phyloP scores from a whole-genome alignment of 768 basidiomycete genomes.

The Serendipita sp. region DNA sequence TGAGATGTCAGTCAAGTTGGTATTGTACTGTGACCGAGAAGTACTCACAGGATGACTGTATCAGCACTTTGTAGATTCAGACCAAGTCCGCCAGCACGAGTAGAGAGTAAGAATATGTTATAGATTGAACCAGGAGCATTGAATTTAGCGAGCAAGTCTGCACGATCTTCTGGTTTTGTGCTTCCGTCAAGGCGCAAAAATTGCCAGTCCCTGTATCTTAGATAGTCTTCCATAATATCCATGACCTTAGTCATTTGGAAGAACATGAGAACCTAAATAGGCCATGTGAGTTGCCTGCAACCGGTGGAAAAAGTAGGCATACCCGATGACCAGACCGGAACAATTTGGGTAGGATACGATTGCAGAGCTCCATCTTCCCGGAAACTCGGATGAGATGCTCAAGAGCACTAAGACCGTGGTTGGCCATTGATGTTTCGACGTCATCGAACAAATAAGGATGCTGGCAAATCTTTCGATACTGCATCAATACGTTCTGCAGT shows the following conservation, averaged over 20 bases:
- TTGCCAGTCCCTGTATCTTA: conserved; percentile 74
- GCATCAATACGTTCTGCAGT: conserved; percentile 90
- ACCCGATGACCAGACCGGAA: conserved; percentile 85
- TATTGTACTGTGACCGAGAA: background rate
- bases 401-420: conserved; percentile 53
- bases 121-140: conserved; percentile 81
- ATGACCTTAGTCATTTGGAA: conserved; percentile 99
- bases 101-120: conserved; percentile 86
- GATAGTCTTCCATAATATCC: conserved; percentile 95
- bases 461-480: conserved; percentile 94
- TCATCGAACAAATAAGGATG: conserved; percentile 94
- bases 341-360: conserved; percentile 86
- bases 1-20: conserved; percentile 7
- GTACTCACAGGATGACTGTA: conserved; percentile 80
- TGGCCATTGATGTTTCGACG: conserved; percentile 88
- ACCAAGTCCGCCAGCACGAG: conserved; percentile 84
- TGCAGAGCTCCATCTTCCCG: conserved; percentile 87
- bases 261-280: conserved; percentile 78
- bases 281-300: background rate
- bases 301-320: conserved; percentile 14
- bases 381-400: conserved; percentile 73
- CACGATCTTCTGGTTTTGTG: conserved; percentile 91
- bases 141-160: conserved; percentile 69
- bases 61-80: conserved; percentile 93
- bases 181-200: conserved; percentile 91